Percentiles rank a stretch among this genome's conserved stretches.
Evolutionary conservation across 768 basidiomycete genomes (phyloP).

Genomic region (Boletus pseudopeckii): DNA sequence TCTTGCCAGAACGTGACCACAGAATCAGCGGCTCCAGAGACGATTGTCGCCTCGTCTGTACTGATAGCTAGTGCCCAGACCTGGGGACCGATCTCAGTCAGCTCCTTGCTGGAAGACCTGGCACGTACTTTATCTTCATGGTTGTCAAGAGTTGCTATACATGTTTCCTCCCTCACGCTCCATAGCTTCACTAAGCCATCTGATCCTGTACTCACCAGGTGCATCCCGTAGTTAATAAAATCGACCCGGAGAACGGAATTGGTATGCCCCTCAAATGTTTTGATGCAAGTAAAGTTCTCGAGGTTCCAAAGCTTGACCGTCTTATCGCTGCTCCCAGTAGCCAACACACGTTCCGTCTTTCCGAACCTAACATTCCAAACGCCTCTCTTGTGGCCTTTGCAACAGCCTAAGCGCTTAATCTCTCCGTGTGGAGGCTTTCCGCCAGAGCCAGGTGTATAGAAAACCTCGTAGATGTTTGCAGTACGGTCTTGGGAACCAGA

Average conservation of each 20-base stretch:
- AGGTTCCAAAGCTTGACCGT: conserved; percentile 93
- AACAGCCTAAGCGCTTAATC: conserved; percentile 75
- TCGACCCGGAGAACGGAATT: conserved; percentile 95
- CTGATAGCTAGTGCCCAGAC: conserved; percentile 95
- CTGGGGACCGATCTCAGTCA: conserved; percentile 39
- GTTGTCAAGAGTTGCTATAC: conserved; percentile 86
- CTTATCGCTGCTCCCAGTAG: conserved; percentile 93
- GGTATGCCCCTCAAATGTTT: conserved; percentile 98
- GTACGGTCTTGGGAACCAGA: conserved; percentile 97
- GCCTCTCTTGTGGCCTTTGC: conserved; percentile 95
- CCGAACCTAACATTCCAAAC: conserved; percentile 95
- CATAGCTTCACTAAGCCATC: conserved; percentile 97
- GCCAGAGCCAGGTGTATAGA: conserved; percentile 43
- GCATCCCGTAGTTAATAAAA: conserved; percentile 78
- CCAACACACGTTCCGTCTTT: conserved; percentile 75
- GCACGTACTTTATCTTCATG: conserved; percentile 89
- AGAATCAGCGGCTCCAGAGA: conserved; percentile 95
- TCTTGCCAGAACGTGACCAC: conserved; percentile 96
- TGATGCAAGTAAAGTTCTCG: conserved; percentile 88
- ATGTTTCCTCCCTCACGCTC: conserved; percentile 88
- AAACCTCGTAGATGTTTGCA: conserved; percentile 83
- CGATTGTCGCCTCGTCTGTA: conserved; percentile 75
- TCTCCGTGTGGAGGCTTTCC: conserved; percentile 56
- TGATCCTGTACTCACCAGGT: conserved; percentile 86
- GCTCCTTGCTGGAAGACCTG: not conserved